Conservation (phyloP, 75 land plant species). For the Larix kaempferi region DNA sequence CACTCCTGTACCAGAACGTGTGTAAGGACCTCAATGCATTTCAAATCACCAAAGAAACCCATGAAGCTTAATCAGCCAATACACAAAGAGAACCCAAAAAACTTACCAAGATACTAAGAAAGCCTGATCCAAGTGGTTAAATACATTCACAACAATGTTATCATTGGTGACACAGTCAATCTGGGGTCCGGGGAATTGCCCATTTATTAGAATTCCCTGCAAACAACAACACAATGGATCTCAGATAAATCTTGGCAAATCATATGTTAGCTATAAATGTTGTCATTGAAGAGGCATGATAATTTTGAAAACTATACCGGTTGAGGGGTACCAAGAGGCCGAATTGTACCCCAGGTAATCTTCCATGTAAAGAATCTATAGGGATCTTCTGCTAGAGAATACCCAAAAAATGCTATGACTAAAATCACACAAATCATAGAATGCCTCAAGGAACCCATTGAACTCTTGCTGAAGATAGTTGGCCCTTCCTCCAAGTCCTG, state of each 20-base stretch:
- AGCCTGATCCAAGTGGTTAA: constrained; percentile 47
- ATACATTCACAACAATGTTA: constrained; percentile 70
- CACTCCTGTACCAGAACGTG: constrained; percentile 23
- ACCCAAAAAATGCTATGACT: background rate
- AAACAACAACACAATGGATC: background rate
- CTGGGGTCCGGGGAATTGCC: constrained; percentile 91
- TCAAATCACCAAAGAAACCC: background rate
- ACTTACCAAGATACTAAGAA: background rate
- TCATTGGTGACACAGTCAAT: constrained; percentile 73
- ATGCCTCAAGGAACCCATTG: background rate
- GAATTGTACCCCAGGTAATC: too few relatives aligned
- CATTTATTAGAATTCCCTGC: constrained; percentile 90
- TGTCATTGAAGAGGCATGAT: constrained; percentile 22
- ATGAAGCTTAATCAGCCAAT: background rate
- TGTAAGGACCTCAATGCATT: background rate
- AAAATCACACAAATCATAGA: background rate
- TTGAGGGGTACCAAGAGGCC: too few relatives aligned
- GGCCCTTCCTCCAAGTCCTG: background rate
- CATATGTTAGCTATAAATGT: background rate
- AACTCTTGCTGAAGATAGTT: background rate
- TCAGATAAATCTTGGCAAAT: too few relatives aligned
- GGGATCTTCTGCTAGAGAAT: too few relatives aligned
- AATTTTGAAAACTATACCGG: constrained; percentile 14
- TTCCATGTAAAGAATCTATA: too few relatives aligned
- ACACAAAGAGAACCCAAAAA: background rate